These are phyloP conservation scores for Leccinum subrobustum DNA, from an alignment of 1,284 basidiomycete species.

Conservation along the genomic window DNA sequence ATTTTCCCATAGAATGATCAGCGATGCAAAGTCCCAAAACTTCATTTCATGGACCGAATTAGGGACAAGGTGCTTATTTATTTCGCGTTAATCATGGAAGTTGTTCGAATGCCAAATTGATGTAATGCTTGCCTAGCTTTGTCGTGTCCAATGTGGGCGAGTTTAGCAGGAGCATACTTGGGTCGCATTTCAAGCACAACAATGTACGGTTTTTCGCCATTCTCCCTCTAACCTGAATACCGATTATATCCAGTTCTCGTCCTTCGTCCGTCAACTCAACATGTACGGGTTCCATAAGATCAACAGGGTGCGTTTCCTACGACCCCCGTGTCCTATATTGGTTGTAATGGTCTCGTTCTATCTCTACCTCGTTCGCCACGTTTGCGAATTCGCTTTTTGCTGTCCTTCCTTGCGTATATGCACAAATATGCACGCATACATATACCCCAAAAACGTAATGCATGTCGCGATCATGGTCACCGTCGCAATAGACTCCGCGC, in stretches of 20 bases:
- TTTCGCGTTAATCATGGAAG: background rate
- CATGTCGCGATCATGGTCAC: background rate
- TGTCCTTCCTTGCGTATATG: constrained; percentile 2
- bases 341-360: constrained; percentile 11
- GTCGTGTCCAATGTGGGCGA: constrained; percentile 81
- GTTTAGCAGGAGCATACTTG: constrained; percentile 77
- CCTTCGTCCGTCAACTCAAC: constrained; percentile 87
- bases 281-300: constrained; percentile 90
- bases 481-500: constrained; percentile 66
- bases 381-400: constrained; percentile 17
- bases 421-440: constrained; percentile 2
- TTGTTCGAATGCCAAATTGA: background rate
- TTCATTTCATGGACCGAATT: constrained; percentile 80
- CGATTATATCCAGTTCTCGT: constrained; percentile 63
- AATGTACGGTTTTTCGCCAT: constrained; percentile 51
- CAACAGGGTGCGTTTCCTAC: constrained; percentile 55
- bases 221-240: constrained; percentile 4
- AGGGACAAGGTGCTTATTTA: constrained; percentile 53
- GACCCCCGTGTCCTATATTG: constrained; percentile 3
- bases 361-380: constrained; percentile 7
- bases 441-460: constrained; percentile 1
- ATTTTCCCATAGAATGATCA: constrained; percentile 64
- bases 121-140: constrained; percentile 45
- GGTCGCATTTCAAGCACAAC: constrained; percentile 82
- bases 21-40: constrained; percentile 70